Base-by-base conservation (phyloP, 2,329 filamentous ascomycete species). In the Talaromyces atroroseus region DNA sequence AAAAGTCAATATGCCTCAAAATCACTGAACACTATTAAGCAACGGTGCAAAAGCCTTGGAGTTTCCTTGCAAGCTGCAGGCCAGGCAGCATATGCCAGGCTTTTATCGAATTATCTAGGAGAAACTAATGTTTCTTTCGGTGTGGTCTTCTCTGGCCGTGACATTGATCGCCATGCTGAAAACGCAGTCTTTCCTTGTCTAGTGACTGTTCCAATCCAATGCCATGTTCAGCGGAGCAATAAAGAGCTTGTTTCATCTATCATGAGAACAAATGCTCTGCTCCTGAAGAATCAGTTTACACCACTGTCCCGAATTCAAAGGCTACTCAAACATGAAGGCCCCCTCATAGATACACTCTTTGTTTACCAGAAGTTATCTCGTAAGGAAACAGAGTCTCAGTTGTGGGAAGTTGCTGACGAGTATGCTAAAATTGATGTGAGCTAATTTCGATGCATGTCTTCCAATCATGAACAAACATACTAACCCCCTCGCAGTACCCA, bases 291-390 rank as follows among this genome's bases (percentile, higher is more conserved):
- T 64, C 89, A 94, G 60, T 86, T 87, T 63, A 83, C 83, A 0
- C 83, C 90, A 0, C 75, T 96, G 6, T 78, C 80, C 2, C 82
- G 83, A 29, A 86, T 95, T 10, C 89, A 95, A 64, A 83, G 81
- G 50, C 87, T 86, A 80, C 78, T 89, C 0, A 79, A 82, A 57
- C 76, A 85, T 0, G 82, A 86, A 23, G 79, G 82, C 6, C 75
- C 80, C 0, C 76, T 94, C 0, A 96, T 96, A 63, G 91, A 96
- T 65, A 92, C 90, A 0, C 77, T 96, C 1, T 83, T 96, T 58
- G 87, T 90, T 0, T 92, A 91, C 65, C 92, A 96, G 65, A 89
- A 88, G 61, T 65, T 77, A 57, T 62, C 72, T 52, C 53, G 55
- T 16, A 18, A 36, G 54, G 58, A 36, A 49, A 59, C 62, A 1